Conservation (phyloP, 257 asterid species). For the Solanum medicagineum region DNA sequence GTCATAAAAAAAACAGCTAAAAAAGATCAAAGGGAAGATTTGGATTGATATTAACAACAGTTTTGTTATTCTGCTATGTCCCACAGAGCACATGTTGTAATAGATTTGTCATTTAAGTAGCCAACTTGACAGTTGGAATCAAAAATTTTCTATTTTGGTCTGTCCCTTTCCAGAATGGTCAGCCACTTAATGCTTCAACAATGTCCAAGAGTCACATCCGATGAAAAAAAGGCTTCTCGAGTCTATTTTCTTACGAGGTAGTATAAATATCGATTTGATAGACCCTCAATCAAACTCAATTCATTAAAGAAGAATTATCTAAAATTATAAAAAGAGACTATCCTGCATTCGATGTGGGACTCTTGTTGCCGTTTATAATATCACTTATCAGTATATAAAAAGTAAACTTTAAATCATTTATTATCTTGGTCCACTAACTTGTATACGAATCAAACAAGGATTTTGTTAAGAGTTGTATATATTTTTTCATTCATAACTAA, state of each 20-base stretch:
- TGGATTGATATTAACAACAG: background rate
- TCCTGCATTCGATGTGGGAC: background rate
- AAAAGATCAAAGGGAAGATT: background rate
- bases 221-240: too few relatives aligned
- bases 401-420: background rate
- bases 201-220: background rate
- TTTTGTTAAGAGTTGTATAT: too few relatives aligned
- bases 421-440: background rate
- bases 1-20: background rate
- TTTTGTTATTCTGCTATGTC: background rate
- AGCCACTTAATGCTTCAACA: too few relatives aligned
- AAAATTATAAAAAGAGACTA: background rate
- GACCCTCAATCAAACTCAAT: too few relatives aligned
- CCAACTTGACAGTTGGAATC: background rate
- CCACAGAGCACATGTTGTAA: background rate
- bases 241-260: background rate
- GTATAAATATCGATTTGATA: background rate
- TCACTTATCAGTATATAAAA: background rate
- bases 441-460: background rate
- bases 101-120: background rate
- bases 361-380: background rate
- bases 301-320: background rate
- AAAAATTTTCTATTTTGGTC: background rate
- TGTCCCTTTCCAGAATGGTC: background rate
- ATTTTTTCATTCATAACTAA: too few relatives aligned